Conservation (phyloP, 805 yeast species). For the Saccharomycopsis babjevae region DNA sequence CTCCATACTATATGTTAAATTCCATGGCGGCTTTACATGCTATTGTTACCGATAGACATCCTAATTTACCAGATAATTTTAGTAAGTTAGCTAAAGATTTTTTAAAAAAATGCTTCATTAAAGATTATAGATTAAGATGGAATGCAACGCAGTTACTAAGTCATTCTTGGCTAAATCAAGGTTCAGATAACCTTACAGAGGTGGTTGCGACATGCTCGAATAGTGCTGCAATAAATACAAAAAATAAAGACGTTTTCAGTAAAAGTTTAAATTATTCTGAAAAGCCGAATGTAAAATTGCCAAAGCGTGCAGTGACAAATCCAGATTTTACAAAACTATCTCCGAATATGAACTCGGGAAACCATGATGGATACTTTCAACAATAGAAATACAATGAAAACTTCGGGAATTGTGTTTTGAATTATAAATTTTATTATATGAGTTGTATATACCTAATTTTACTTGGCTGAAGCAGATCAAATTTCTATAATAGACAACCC, state of each 20-base stretch:
- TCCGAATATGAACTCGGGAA: background rate
- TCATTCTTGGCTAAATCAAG: conserved; percentile 49
- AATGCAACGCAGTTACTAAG: conserved; percentile 44
- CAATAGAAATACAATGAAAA: background rate
- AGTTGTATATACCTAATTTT: background rate
- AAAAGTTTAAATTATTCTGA: background rate
- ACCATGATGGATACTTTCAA: background rate
- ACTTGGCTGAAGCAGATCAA: background rate
- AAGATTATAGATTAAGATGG: conserved; percentile 50
- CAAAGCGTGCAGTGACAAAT: background rate
- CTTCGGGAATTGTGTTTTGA: too few species aligned
- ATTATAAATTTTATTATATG: background rate
- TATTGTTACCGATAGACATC: conserved; percentile 64
- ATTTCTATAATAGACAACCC: conserved; percentile 54
- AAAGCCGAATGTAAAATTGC: background rate
- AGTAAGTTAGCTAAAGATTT: conserved; percentile 43
- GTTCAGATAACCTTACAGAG: background rate
- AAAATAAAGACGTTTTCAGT: background rate
- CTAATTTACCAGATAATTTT: conserved; percentile 51
- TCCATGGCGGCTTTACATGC: conserved; percentile 79
- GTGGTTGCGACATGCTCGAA: background rate
- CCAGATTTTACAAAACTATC: conserved; percentile 10
- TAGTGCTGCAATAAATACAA: too few species aligned
- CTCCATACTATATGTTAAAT: conserved; percentile 72
- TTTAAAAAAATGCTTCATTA: conserved; percentile 57